Evolutionary conservation across 2,329 filamentous ascomycete species (phyloP).

Genomic region (Thermoascus crustaceus): DNA sequence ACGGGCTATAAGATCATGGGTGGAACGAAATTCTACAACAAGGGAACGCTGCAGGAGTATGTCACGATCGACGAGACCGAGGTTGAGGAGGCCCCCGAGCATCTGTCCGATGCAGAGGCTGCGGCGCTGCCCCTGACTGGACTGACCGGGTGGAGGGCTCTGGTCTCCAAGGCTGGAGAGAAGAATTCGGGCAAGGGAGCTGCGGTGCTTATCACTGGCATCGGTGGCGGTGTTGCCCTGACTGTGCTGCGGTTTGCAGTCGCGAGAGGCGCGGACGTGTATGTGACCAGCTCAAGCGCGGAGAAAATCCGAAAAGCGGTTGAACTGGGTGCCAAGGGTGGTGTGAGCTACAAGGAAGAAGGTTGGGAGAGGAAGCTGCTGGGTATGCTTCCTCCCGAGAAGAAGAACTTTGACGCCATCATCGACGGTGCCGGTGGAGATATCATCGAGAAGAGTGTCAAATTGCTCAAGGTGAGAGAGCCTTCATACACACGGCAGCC

Average conservation of each 20-base stretch:
- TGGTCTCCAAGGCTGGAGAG: constrained; percentile 68
- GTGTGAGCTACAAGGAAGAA: constrained; percentile 71
- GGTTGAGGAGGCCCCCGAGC: constrained; percentile 65
- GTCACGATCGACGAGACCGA: constrained; percentile 62
- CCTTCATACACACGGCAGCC: neutral
- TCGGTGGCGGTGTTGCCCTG: constrained; percentile 85
- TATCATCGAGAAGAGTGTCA: constrained; percentile 60
- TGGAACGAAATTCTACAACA: constrained; percentile 54
- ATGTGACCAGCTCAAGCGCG: constrained; percentile 65
- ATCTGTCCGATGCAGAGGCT: constrained; percentile 65
- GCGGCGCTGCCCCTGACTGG: constrained; percentile 80
- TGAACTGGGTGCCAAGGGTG: constrained; percentile 66
- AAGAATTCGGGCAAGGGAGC: constrained; percentile 45
- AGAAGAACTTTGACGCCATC: constrained; percentile 68
- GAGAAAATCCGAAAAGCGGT: constrained; percentile 67
- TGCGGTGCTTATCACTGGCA: constrained; percentile 81
- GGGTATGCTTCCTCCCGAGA: constrained; percentile 49
- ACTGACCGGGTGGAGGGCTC: constrained; percentile 78
- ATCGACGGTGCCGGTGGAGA: constrained; percentile 88
- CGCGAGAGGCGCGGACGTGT: constrained; percentile 67
- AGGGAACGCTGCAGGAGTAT: constrained; percentile 69
- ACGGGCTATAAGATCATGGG: constrained; percentile 34
- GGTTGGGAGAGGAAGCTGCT: constrained; percentile 74
- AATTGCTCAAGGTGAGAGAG: constrained; percentile 56
- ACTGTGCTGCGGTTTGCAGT: constrained; percentile 73